Percentiles rank a stretch among this genome's conserved stretches.
Evolutionary conservation across 208 protist species (phyloP).

Genomic region (Balamuthia mandrillaris): DNA sequence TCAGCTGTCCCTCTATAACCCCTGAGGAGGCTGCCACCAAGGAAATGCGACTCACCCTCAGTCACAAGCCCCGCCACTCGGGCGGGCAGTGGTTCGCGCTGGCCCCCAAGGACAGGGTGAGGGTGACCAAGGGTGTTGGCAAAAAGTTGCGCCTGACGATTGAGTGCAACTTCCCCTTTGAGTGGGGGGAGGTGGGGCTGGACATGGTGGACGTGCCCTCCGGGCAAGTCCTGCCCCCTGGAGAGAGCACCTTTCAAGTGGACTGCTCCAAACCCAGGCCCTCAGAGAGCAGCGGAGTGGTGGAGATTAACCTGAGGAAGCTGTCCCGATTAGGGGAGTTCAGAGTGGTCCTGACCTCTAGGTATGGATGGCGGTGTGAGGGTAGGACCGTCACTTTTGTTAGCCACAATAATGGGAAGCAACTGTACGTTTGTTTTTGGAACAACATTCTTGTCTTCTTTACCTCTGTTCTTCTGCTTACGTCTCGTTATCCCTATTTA

Average conservation of each 20-base stretch:
- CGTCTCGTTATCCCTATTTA: too few species aligned
- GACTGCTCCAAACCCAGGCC: not conserved
- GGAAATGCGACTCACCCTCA: too few species aligned
- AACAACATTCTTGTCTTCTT: too few species aligned
- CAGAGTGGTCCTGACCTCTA: not conserved
- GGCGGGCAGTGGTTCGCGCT: not conserved
- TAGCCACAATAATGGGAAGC: not conserved
- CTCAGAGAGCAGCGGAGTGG: not conserved
- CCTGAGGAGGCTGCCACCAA: too few species aligned
- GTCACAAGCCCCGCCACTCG: slow-evolving; percentile 28
- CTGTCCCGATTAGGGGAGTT: not conserved
- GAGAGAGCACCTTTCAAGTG: not conserved
- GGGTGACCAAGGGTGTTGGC: slow-evolving; percentile 33
- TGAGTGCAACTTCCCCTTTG: not conserved
- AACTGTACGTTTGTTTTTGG: not conserved
- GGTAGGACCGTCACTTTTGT: not conserved
- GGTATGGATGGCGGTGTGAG: not conserved
- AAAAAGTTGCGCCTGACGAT: slow-evolving; percentile 10
- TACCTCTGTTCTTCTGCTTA: too few species aligned
- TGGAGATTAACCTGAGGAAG: slow-evolving; percentile 29
- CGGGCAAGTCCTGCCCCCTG: not conserved
- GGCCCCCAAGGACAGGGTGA: not conserved
- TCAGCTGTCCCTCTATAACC: too few species aligned
- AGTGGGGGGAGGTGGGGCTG: not conserved
- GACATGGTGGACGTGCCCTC: not conserved